Evolutionary conservation across 495 filamentous ascomycete genomes (phyloP).

Genomic region (Lichina pygmaea): DNA sequence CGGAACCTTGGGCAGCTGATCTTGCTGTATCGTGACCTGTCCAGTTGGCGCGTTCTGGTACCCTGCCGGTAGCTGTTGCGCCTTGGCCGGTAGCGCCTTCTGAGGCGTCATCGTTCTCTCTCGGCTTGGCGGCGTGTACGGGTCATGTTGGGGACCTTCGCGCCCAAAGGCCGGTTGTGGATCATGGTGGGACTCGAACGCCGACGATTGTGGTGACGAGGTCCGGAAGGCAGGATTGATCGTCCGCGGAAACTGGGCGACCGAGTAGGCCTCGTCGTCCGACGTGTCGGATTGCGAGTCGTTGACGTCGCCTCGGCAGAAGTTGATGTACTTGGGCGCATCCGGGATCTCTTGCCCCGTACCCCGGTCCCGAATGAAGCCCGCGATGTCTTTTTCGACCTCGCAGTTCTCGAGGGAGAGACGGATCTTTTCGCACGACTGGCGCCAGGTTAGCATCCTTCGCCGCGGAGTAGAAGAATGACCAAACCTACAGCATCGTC

Average conservation of each 20-base stretch:
- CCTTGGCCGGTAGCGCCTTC: slow-evolving; percentile 9
- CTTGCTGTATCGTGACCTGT: slow-evolving; percentile 4
- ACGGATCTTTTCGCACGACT: slow-evolving; percentile 90
- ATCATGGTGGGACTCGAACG: slow-evolving; percentile 73
- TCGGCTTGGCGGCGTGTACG: slow-evolving; percentile 19
- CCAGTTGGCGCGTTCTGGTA: background rate
- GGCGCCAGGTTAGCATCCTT: background rate
- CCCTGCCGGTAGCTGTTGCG: background rate
- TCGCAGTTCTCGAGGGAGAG: slow-evolving; percentile 84
- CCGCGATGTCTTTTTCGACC: slow-evolving; percentile 79
- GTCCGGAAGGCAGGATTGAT: slow-evolving; percentile 89
- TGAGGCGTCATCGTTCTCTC: slow-evolving; percentile 28
- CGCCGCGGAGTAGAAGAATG: background rate
- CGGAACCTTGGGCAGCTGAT: slow-evolving; percentile 40
- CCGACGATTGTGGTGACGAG: slow-evolving; percentile 69
- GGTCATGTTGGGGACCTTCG: slow-evolving; percentile 30
- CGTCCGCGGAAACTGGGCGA: slow-evolving; percentile 81
- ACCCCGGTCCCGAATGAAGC: slow-evolving; percentile 69
- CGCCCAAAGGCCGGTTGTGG: slow-evolving; percentile 39
- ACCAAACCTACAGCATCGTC: slow-evolving; percentile 48
- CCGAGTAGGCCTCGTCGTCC: slow-evolving; percentile 65
- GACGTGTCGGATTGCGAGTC: slow-evolving; percentile 61
- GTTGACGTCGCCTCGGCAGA: slow-evolving; percentile 68
- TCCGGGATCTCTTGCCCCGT: slow-evolving; percentile 96
- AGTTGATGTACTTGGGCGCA: slow-evolving; percentile 95